Percentiles rank a stretch among this genome's conserved stretches.
Evolutionary conservation across 176 grass and related monocot genomes (phyloP).

Genomic region (Lolium rigidum): DNA sequence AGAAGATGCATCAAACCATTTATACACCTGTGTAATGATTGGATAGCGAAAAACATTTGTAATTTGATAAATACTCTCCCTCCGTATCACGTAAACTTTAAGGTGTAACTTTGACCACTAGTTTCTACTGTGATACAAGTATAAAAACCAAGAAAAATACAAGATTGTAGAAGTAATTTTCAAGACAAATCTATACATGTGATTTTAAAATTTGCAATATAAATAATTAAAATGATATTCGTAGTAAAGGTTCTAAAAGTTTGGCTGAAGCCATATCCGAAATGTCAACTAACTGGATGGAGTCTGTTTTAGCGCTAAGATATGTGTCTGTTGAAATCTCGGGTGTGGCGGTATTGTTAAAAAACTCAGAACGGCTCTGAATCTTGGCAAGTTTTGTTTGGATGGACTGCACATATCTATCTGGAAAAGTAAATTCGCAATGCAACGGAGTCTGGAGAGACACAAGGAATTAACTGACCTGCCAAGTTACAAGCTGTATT

Average conservation of each 20-base stretch:
- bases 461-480: constrained; percentile 55
- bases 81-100: no score
- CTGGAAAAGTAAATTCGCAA: constrained; percentile 16
- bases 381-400: constrained; percentile 21
- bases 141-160: no score
- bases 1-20: constrained; percentile 75
- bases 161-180: no score
- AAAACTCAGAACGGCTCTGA: neutral
- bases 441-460: neutral
- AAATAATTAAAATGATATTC: no score
- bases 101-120: no score
- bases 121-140: no score
- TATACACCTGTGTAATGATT: constrained; percentile 76
- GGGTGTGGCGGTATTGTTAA: neutral
- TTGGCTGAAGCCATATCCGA: no score
- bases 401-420: constrained; percentile 10
- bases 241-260: no score
- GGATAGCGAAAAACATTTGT: constrained; percentile 19
- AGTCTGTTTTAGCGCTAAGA: no score
- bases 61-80: constrained; percentile 7
- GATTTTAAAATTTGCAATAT: no score
- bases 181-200: no score
- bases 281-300: no score
- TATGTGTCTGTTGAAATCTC: neutral
- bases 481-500: constrained; percentile 70